Evolutionary conservation across 1,284 basidiomycete genomes (phyloP), one percentile per base, ranked within the genome.

Genomic region (Caloboletus firmus): DNA sequence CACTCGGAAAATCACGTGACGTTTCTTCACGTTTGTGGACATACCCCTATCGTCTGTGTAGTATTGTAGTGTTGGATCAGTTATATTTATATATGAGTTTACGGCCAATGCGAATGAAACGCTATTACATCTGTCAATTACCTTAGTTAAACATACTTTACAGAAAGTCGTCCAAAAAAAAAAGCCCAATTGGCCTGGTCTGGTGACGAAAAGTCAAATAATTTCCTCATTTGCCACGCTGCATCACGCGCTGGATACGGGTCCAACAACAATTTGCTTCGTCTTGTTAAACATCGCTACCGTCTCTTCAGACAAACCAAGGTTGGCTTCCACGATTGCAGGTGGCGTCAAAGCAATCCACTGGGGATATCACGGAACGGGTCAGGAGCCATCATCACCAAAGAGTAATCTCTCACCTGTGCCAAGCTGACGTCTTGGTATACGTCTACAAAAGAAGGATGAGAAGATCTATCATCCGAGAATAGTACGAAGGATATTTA

Each of bases 341-440:
- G 73, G 74, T 5, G 80, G 79, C 0, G 79, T 79, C 53, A 83
- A 63, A 0, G 80, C 81, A 4, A 83, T 63, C 81, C 79, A 82
- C 53, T 79, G 70, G 20, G 49, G 18, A 20, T 28, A 6, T n/a
- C 13, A 20, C 6, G 24, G 18, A 36, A 17, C n/a, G 31, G 62
- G 52, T 43, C 24, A 36, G 34, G 17, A 39, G 17, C 18, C 15
- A 15, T n/a, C 34, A 26, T 7, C 31, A 45, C 20, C 46, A 26
- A 10, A 28, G 36, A 7, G 30, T 11, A 80, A 72, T 83, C 81
- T 61, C 53, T 62, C 52, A 77, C 78, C 74, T 40, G 80, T 73
- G 55, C 79, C 79, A 87, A 71, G 62, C 83, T 86, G 59, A 88
- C 74, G 64, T 89, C 86, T 60, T 85, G 74, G 69, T 82, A 84